A percentile compares a stretch with the other conserved stretches of the same genome.
Evolutionary conservation across 2,329 filamentous ascomycete genomes (phyloP).

Genomic region (Sporothrix pseudoabietina): DNA sequence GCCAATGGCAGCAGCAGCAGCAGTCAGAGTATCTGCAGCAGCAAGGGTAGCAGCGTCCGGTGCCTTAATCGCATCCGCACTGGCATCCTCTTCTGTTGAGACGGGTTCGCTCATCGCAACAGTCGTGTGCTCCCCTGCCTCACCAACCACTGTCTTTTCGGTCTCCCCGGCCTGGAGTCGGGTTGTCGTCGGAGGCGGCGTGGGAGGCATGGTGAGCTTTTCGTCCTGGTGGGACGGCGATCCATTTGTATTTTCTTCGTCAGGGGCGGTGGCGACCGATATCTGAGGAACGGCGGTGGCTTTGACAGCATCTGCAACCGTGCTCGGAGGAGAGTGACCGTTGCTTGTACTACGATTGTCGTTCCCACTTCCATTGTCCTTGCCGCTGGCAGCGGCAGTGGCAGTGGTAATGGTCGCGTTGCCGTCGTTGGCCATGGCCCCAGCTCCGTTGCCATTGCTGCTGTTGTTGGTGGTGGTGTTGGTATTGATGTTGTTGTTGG

Average conservation of each 20-base stretch:
- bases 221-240: not conserved
- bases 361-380: not conserved
- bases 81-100: not conserved
- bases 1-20: not conserved
- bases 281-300: not conserved
- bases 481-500: not conserved
- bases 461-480: not conserved
- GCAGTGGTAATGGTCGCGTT: not conserved
- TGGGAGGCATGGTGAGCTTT: not conserved
- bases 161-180: not conserved
- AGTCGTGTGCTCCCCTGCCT: not conserved
- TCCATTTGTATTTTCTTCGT: not conserved
- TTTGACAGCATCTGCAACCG: not conserved
- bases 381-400: not conserved
- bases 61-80: not conserved
- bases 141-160: not conserved
- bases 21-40: not conserved
- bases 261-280: not conserved
- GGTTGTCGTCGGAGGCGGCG: constrained; percentile 6
- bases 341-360: not conserved
- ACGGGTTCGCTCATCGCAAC: not conserved
- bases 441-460: not conserved
- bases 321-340: not conserved
- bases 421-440: not conserved
- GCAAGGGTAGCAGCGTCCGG: not conserved